Conservation (phyloP, 2,329 filamentous ascomycete genomes). For the Simplicillium aogashimaense region DNA sequence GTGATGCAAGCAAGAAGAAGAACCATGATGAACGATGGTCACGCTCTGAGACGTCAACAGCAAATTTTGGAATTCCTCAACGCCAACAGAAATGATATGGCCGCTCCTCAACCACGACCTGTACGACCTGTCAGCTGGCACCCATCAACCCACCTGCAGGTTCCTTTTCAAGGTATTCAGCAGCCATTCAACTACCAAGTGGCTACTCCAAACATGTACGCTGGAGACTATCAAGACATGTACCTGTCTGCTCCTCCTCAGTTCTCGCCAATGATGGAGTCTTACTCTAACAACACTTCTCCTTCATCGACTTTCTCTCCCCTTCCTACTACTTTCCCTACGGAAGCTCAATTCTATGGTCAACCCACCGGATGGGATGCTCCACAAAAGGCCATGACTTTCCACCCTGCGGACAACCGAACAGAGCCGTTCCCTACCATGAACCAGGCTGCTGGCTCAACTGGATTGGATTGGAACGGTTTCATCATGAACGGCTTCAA, state of each 20-base stretch:
- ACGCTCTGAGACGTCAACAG: conserved; percentile 33
- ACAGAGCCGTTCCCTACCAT: conserved; percentile 18
- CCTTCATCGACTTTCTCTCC: conserved; percentile 46
- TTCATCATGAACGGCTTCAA: conserved; percentile 34
- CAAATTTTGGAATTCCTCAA: conserved; percentile 32
- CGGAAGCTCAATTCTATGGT: conserved; percentile 27
- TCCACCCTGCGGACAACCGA: conserved; percentile 14
- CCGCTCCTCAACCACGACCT: conserved; percentile 17
- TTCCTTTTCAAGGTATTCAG: conserved; percentile 23
- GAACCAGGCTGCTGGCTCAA: conserved; percentile 2
- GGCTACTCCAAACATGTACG: conserved; percentile 22
- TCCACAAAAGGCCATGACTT: conserved; percentile 17
- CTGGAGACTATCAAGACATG: conserved; percentile 29
- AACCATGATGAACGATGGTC: conserved; percentile 43
- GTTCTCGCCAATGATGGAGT: conserved; percentile 40
- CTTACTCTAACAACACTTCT: conserved; percentile 49
- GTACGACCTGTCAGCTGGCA: conserved; percentile 68
- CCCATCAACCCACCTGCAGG: conserved; percentile 44
- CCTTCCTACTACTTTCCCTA: conserved; percentile 34
- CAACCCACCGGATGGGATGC: conserved; percentile 27
- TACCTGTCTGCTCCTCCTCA: conserved; percentile 28
- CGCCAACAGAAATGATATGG: conserved; percentile 13
- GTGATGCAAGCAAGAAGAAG: conserved; percentile 39
- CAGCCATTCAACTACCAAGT: conserved; percentile 24
- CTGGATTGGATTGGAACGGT: conserved; percentile 30